A percentile compares a stretch with the other conserved stretches of the same genome.
Conservation (phyloP, 1,139 yeast species). For the Scheffersomyces illinoinensis region DNA sequence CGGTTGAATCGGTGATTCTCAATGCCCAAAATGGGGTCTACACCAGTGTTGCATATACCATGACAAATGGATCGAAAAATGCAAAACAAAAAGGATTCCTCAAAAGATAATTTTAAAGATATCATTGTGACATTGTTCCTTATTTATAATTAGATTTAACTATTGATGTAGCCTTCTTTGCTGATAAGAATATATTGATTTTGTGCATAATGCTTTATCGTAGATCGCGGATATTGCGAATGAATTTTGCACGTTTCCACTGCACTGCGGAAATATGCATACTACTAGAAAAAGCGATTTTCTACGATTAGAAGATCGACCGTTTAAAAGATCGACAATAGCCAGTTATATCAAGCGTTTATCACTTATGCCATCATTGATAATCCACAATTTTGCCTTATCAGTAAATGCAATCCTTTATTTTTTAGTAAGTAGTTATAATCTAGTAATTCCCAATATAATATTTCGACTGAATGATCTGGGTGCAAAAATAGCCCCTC, state of each 20-base stretch:
- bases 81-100: conserved; percentile 34
- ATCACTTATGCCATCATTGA: neutral
- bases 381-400: neutral
- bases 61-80: conserved; percentile 28
- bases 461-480: neutral
- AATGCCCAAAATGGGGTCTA: conserved; percentile 49
- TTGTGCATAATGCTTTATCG: neutral
- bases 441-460: neutral
- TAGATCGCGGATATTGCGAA: neutral
- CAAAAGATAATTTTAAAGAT: conserved; percentile 16
- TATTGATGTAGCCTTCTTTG: neutral
- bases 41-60: conserved; percentile 69
- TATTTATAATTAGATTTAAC: neutral
- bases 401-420: neutral
- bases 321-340: neutral
- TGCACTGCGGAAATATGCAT: neutral
- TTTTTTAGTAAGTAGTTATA: no score
- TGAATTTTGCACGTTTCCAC: neutral
- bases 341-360: neutral
- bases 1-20: conserved; percentile 44
- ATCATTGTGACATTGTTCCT: neutral
- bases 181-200: neutral
- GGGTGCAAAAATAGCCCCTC: neutral
- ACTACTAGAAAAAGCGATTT: neutral
- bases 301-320: neutral